These are phyloP conservation scores for Lasiosphaeria ovina DNA, from an alignment of 495 filamentous ascomycete species.

Conservation along the genomic window DNA sequence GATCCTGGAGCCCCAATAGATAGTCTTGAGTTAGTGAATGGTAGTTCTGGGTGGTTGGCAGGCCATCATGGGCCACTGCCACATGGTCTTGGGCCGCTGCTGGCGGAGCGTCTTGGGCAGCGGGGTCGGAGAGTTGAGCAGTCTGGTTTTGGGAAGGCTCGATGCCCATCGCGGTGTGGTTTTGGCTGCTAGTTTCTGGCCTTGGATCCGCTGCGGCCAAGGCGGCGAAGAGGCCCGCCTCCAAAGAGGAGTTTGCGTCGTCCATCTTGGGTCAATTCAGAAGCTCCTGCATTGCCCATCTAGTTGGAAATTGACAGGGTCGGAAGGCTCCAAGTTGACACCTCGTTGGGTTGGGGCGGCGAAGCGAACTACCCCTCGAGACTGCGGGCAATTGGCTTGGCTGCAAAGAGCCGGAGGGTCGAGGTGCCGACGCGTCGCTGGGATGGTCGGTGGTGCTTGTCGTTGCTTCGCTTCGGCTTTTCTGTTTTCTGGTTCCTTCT, in stretches of 20 bases:
- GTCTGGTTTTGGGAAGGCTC: background rate
- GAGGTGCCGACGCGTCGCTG: too few species aligned
- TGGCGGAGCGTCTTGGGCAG: too few species aligned
- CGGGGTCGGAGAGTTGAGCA: background rate
- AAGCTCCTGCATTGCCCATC: slow-evolving; percentile 11
- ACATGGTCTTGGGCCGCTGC: too few species aligned
- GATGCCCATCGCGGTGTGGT: background rate
- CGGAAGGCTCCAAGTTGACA: background rate
- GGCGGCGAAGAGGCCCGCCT: slow-evolving; percentile 23
- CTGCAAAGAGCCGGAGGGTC: background rate
- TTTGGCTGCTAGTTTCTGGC: background rate
- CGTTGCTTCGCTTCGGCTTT: too few species aligned
- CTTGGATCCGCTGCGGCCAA: slow-evolving; percentile 4
- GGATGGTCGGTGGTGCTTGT: too few species aligned
- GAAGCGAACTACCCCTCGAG: background rate
- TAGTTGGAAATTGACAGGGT: slow-evolving; percentile 9
- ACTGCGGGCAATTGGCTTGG: background rate
- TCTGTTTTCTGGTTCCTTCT: too few species aligned
- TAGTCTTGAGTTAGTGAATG: too few species aligned
- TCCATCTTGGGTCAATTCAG: slow-evolving; percentile 15
- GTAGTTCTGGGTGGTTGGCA: too few species aligned
- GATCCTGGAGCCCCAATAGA: background rate
- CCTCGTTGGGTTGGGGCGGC: background rate
- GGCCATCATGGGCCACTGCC: too few species aligned
- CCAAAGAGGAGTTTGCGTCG: slow-evolving; percentile 14